phyloP scores from a whole-genome alignment of 441 rosid genomes.

The Arabidopsis hybrid region DNA sequence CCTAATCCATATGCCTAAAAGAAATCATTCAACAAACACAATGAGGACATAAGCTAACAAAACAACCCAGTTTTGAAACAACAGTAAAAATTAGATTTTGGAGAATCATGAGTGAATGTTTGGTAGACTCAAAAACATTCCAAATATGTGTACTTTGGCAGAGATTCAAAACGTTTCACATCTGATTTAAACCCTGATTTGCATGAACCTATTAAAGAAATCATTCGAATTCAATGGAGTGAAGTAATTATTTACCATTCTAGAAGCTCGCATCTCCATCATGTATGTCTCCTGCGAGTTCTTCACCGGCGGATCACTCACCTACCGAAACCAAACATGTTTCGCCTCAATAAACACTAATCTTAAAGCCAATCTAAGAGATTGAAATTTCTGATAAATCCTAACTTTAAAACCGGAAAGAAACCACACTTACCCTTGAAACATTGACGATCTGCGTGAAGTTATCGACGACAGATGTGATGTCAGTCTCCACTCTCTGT shows the following conservation, averaged over 20 bases:
- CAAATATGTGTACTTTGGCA: background rate
- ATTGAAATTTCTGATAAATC: background rate
- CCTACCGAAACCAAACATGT: slow-evolving; percentile 1
- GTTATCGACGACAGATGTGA: slow-evolving; percentile 57
- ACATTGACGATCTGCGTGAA: slow-evolving; percentile 41
- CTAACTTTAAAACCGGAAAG: background rate
- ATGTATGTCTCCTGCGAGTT: slow-evolving; percentile 87
- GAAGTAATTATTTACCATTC: slow-evolving; percentile 59
- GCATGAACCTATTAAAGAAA: background rate
- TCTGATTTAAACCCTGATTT: background rate
- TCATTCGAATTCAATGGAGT: background rate
- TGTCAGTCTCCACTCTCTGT: slow-evolving; percentile 41
- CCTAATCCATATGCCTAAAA: background rate
- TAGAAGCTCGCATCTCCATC: slow-evolving; percentile 96
- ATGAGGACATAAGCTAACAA: background rate
- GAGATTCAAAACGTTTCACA: background rate
- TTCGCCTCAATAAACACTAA: background rate
- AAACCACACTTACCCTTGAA: background rate
- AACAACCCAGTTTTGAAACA: background rate
- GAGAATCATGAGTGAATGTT: background rate
- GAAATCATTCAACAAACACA: background rate
- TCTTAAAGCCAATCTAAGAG: background rate
- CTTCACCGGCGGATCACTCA: slow-evolving; percentile 66
- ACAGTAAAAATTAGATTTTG: background rate
- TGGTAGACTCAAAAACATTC: background rate